Evolutionary conservation across 2,329 filamentous ascomycete genomes (phyloP).

Genomic region (Acrodontium crateriforme): DNA sequence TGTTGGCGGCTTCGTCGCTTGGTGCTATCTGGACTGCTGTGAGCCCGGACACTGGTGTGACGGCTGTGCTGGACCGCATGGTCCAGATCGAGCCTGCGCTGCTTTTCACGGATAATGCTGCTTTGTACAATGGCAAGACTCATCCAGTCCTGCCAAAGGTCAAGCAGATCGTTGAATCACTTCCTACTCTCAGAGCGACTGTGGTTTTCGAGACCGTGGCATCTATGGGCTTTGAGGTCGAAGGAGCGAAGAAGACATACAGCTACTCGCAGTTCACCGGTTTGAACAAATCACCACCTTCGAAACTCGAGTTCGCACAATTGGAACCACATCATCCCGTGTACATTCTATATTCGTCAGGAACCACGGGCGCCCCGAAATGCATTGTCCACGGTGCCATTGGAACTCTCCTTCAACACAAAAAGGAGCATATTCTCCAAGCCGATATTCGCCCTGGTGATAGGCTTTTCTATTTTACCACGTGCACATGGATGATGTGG

Average conservation of each 20-base stretch:
- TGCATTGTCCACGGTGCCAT: constrained; percentile 87
- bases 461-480: constrained; percentile 84
- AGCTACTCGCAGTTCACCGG: constrained; percentile 19
- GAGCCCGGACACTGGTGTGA: constrained; percentile 82
- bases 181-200: constrained; percentile 55
- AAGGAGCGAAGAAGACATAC: constrained; percentile 5
- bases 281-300: constrained; percentile 23
- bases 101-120: constrained; percentile 77
- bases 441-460: constrained; percentile 62
- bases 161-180: constrained; percentile 53
- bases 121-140: constrained; percentile 79
- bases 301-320: constrained; percentile 48
- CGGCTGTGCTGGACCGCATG: constrained; percentile 76
- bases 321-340: constrained; percentile 75
- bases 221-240: constrained; percentile 26
- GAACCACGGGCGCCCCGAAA: constrained; percentile 77
- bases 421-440: constrained; percentile 87
- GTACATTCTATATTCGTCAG: constrained; percentile 87
- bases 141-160: constrained; percentile 74
- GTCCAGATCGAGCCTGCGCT: constrained; percentile 72
- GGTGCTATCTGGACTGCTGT: constrained; percentile 90
- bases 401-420: constrained; percentile 87
- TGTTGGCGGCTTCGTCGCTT: constrained; percentile 68
- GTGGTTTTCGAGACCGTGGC: constrained; percentile 58
- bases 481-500: constrained; percentile 99